phyloP scores from a whole-genome alignment of 192 early-diverging fungal species.

The Phlyctochytrium planicorne region DNA sequence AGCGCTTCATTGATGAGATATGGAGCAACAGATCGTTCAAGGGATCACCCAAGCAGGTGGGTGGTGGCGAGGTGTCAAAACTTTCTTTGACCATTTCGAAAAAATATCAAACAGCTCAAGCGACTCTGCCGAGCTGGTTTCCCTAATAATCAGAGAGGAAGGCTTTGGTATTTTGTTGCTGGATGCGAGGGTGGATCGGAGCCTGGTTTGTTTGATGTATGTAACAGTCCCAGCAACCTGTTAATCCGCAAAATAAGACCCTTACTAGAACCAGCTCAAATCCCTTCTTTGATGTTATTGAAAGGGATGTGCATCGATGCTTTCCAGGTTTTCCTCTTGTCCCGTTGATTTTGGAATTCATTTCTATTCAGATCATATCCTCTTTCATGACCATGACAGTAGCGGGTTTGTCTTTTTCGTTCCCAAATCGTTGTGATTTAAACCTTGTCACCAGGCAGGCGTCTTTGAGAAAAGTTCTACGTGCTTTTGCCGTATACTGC shows the following conservation, averaged over 20 bases:
- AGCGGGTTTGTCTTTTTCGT: slow-evolving; percentile 43
- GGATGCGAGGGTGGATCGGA: too few species aligned
- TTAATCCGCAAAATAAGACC: background rate
- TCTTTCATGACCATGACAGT: slow-evolving; percentile 71
- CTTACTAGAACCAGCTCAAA: background rate
- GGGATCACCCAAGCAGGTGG: too few species aligned
- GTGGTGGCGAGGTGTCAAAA: too few species aligned
- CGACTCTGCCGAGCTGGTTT: too few species aligned
- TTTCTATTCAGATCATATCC: slow-evolving; percentile 58
- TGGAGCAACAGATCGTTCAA: too few species aligned
- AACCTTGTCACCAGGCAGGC: slow-evolving; percentile 56
- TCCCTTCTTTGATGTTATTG: slow-evolving; percentile 80
- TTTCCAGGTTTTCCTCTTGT: slow-evolving; percentile 58
- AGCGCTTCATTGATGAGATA: too few species aligned
- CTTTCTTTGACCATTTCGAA: too few species aligned
- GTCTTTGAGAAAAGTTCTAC: slow-evolving; percentile 75
- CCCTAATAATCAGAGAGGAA: too few species aligned
- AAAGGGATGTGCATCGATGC: slow-evolving; percentile 83
- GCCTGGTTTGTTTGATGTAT: too few species aligned
- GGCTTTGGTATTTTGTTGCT: too few species aligned
- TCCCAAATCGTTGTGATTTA: background rate
- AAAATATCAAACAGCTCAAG: too few species aligned
- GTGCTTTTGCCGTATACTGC: slow-evolving; percentile 88
- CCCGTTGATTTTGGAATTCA: background rate
- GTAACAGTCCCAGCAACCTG: too few species aligned